Percentiles rank a stretch among this genome's conserved stretches.
Evolutionary conservation across 208 protist species (phyloP).

Genomic region (Porcisia deanei): DNA sequence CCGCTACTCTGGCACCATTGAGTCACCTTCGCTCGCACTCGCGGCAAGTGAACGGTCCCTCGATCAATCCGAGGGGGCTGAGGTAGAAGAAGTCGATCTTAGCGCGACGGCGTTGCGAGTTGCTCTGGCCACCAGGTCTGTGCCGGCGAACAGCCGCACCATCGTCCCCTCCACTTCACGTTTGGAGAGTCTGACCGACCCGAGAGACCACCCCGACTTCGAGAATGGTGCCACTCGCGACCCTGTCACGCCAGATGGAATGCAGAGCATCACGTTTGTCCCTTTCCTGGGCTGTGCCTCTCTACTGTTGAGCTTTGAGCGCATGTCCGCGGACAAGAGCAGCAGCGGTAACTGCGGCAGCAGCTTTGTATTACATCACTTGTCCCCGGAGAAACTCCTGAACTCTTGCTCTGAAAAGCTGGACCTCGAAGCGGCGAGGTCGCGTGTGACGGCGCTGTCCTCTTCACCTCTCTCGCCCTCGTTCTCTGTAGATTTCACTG

Average conservation of each 20-base stretch:
- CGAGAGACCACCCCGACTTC: background rate
- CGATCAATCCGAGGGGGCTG: background rate
- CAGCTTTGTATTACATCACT: background rate
- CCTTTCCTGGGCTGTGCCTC: background rate
- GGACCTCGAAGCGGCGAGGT: background rate
- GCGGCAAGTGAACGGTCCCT: background rate
- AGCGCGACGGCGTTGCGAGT: background rate
- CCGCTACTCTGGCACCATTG: background rate
- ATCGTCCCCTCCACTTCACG: conserved; percentile 8
- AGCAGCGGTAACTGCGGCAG: background rate
- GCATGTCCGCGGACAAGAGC: background rate
- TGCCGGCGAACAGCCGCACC: background rate
- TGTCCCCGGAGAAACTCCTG: background rate
- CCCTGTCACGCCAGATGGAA: background rate
- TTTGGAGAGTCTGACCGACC: conserved; percentile 5
- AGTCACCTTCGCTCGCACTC: background rate
- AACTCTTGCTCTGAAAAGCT: background rate
- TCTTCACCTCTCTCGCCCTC: background rate
- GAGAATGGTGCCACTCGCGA: background rate
- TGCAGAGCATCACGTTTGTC: background rate
- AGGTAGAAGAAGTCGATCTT: background rate
- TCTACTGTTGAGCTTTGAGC: background rate
- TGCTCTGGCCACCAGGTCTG: background rate
- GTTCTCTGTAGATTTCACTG: background rate
- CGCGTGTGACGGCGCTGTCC: background rate